Base-by-base conservation (phyloP, 108 stramenopile species). In the Phaeodactylum tricornutum region DNA sequence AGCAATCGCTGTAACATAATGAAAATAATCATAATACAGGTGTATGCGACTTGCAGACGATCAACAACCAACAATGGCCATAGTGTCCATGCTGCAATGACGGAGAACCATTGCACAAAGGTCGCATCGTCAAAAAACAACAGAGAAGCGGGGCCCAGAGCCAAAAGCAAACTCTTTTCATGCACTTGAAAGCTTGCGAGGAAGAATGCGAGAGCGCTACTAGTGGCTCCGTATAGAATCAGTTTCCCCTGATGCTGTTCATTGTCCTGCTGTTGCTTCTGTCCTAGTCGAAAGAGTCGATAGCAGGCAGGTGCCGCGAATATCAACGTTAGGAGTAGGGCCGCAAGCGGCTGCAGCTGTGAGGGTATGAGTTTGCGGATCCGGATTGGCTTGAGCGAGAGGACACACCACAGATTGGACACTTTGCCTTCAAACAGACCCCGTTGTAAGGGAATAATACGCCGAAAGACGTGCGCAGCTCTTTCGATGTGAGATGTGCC, bases 391-490 rank as follows among this genome's bases (percentile, higher is more conserved):
- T 64, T 72, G 14, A 76, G 54, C 14, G 71, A 73, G 29, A 84
- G 36, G 9, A 73, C 81, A 70, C 82, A 96, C 96, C 96, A 96
- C 5, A 93, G 12, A 69, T 94, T 94, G 38, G 94, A 57, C 1
- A 96, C 96, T 53, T 96, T 96, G 25, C 84, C 92, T 67, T 96
- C 96, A 66, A 96, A 96, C 44, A 96, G 45, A 19, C 96, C 96
- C 9, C 96, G 80, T 23, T 85, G 60, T 42, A 96, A 82, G 2
- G 96, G 96, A 53, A 96, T 95, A 41, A 92, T 62, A 15, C 96
- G 74, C 22, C 46, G 60, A 5, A 87, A 16, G 3, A 94, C 68
- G 41, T 87, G 76, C 20, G 23, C 12, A 21, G 77, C 17, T 22
- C 79, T 66, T 8, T 69, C 67, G 3, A 66, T 1, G 22, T 38